Base-by-base conservation (phyloP, 345 rosid genomes). In the Salix arbutifolia region DNA sequence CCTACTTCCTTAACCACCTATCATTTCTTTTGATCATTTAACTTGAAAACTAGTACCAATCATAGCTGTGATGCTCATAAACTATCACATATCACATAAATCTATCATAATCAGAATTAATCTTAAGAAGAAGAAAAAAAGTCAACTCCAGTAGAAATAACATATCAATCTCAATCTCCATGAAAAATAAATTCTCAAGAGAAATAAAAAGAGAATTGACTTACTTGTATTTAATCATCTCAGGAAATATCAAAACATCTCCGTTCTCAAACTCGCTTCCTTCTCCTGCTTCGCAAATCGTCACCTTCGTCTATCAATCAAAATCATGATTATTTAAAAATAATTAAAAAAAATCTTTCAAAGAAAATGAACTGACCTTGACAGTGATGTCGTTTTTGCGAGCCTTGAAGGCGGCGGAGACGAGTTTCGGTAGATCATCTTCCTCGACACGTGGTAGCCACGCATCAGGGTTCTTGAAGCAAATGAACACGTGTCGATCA, bases 191-290 rank as follows among this genome's bases (percentile, higher is more conserved):
- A 53, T 18, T 35, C 18, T 56, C 10, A 61, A 28, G 13, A 30
- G 19, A 21, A 25, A n/a, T 46, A 8, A 61, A 42, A 19, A 21
- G 25, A 30, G 33, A 13, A 79, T 92, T 88, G 65, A 96, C 99
- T 88, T 91, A 96, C 99, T 88, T 91, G 91, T 90, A 96, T 84
- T 82, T 91, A 78, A 93, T 83, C 98, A 93, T 91, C 5, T 93
- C 98, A 31, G 97, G 99, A 80, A 96, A 96, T 77, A 91, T 80
- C 90, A 96, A 83, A 74, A 96, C 91, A 74, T 96, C 99, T n/a
- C 98, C 99, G 17, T 89, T 89, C 30, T 89, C 85, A 25, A 74
- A 83, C 48, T 48, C 77, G 18, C 78, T 72, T 37, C 81, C 90
- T 65, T 77, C 93, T 60, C 89, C 86, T 78, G 89, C 96, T 65